These are phyloP conservation scores for Amanita pseudoporphyria DNA, from an alignment of 768 basidiomycete species.

Conservation along the genomic window DNA sequence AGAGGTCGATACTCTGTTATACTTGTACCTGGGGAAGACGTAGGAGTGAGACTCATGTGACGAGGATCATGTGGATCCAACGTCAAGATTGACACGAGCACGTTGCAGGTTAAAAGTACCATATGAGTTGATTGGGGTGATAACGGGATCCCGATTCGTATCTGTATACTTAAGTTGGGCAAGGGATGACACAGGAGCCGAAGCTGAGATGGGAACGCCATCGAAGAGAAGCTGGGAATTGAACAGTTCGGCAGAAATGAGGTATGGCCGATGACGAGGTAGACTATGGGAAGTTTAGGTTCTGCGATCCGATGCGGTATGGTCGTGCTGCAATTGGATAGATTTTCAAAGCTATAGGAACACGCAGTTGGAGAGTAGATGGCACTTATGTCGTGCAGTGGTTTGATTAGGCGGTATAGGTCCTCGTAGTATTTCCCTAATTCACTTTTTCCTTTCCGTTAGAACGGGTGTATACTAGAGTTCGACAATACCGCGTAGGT, in stretches of 20 bases:
- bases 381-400: constrained; percentile 40
- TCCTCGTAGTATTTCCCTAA: constrained; percentile 54
- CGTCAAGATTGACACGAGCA: constrained; percentile 8
- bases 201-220: background rate
- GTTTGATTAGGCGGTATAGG: constrained; percentile 44
- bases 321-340: background rate
- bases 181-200: background rate
- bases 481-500: constrained; percentile 35
- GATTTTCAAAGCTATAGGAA: background rate
- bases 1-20: constrained; percentile 25
- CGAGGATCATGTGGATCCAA: constrained; percentile 13
- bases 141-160: constrained; percentile 22
- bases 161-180: background rate
- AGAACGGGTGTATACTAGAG: background rate
- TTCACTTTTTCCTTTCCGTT: constrained; percentile 29
- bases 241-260: constrained; percentile 7
- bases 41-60: constrained; percentile 3
- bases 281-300: constrained; percentile 15
- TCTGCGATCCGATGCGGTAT: constrained; percentile 16
- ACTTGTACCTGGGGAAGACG: constrained; percentile 13
- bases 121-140: constrained; percentile 40
- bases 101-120: constrained; percentile 31
- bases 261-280: constrained; percentile 10
- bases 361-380: background rate
- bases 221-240: constrained; percentile 2